These are phyloP conservation scores for Mycogone perniciosa DNA, from an alignment of 2,329 filamentous ascomycete species.

Conservation along the genomic window DNA sequence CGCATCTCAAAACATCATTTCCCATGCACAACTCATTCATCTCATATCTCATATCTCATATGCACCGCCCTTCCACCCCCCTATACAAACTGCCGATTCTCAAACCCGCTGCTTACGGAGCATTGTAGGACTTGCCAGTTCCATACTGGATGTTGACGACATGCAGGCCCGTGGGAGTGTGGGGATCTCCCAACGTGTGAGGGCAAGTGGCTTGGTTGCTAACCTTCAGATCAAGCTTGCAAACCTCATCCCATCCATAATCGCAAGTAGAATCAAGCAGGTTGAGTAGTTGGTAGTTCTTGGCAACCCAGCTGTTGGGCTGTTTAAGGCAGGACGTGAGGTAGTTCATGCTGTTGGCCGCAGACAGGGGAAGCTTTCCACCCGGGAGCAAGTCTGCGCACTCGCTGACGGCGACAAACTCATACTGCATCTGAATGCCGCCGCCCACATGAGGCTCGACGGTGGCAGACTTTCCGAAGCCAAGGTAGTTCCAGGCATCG, in stretches of 20 bases:
- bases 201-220: conserved; percentile 49
- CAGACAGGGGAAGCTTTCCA: conserved; percentile 47
- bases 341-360: conserved; percentile 52
- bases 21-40: conserved; percentile 1
- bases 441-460: conserved; percentile 44
- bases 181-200: conserved; percentile 33
- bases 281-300: conserved; percentile 49
- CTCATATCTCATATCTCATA: conserved; percentile 6
- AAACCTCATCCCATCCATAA: conserved; percentile 45
- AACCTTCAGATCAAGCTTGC: conserved; percentile 39
- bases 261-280: conserved; percentile 45
- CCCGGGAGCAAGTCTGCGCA: conserved; percentile 45
- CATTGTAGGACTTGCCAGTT: conserved; percentile 34
- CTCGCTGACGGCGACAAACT: conserved; percentile 40
- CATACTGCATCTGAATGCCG: conserved; percentile 45
- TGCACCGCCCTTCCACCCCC: too few species aligned
- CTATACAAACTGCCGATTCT: not conserved
- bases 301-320: conserved; percentile 43
- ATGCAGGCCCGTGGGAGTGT: conserved; percentile 23
- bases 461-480: conserved; percentile 42
- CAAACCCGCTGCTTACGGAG: conserved; percentile 14
- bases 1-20: too few species aligned
- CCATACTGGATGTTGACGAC: conserved; percentile 49
- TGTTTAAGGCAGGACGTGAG: conserved; percentile 42
- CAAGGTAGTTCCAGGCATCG: conserved; percentile 55